Evolutionary conservation across 495 filamentous ascomycete species (phyloP), one percentile per base, ranked within the genome.

Genomic region (Penicillium robsamsonii): DNA sequence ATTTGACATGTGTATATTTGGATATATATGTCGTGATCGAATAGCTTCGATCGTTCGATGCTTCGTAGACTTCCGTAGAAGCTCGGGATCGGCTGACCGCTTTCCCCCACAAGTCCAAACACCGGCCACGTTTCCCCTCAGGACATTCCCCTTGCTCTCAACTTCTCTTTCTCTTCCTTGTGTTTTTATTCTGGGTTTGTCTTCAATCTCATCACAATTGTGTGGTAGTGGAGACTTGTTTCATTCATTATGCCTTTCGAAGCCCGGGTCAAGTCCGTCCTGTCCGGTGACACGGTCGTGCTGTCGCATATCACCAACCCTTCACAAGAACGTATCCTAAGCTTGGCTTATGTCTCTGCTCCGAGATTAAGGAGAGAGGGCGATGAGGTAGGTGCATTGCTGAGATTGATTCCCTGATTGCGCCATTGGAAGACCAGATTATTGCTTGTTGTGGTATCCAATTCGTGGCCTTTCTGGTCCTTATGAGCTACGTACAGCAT

Each of bases 261-360:
- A 76, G 94, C 87, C 63, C 92, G 88, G 63, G 92, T 97, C 66
- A 99, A 99, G 81, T 88, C 84, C 53, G 92, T 94, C 45, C 77
- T 92, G 57, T 96, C 92, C 58, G 95, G 95, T 53, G 95, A 97
- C 76, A 96, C 91, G 12, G 72, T 97, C 25, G 78, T 97, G 56
- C 78, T 97, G 63, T 81, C 86, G 63, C 84, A 86, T 67, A 80
- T 87, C 65, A 84, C 87, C 69, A 89, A 92, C 56, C 83, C 86
- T 27, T 78, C 80, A 50, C 78, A 82, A 69, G 95, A 97, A 74
- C 87, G 89, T 58, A 87, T 81, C 37, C 80, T 99, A 49, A 95
- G 91, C 58, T 76, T 99, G 48, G 93, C 95, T 47, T 97, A 88
- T 75, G 89, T 97, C 52, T 87, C 88, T 44, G 91, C 91, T 15